These are phyloP conservation scores for Rhytidiadelphus loreus DNA, from an alignment of 225 moss, liverwort and hornwort genomes.

Conservation along the genomic window DNA sequence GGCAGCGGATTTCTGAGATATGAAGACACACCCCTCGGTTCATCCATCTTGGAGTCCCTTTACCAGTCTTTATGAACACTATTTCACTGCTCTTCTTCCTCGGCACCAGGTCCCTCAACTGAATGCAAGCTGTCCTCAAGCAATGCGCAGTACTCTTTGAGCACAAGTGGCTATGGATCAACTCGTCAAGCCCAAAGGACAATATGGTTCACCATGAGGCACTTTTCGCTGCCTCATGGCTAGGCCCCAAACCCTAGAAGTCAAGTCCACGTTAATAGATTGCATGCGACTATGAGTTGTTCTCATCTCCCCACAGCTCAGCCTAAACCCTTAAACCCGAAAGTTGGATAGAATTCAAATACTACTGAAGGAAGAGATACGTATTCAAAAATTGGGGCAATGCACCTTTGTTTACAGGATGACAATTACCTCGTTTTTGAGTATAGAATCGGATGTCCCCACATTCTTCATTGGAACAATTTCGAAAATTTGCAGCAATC, in stretches of 20 bases:
- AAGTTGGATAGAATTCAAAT: background rate
- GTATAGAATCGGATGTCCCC: background rate
- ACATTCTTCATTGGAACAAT: background rate
- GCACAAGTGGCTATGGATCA: background rate
- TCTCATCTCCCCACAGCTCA: background rate
- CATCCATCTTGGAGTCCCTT: slow-evolving; percentile 3
- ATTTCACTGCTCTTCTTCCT: background rate
- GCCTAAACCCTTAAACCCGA: background rate
- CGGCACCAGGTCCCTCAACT: background rate
- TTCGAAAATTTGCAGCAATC: background rate
- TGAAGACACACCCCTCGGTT: background rate
- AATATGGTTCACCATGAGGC: background rate
- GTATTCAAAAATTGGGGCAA: background rate
- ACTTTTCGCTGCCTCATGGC: background rate
- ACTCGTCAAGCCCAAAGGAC: background rate
- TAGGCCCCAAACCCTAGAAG: background rate
- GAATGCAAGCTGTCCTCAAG: background rate
- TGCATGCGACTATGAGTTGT: background rate
- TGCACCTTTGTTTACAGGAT: background rate
- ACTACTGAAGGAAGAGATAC: background rate
- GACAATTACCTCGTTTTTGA: background rate
- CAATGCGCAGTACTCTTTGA: background rate
- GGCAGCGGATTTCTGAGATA: slow-evolving; percentile 12
- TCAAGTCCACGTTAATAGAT: background rate
- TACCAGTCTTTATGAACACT: background rate